Evolutionary conservation across 176 grass and related monocot genomes (phyloP).

Genomic region (Paspalum vaginatum): DNA sequence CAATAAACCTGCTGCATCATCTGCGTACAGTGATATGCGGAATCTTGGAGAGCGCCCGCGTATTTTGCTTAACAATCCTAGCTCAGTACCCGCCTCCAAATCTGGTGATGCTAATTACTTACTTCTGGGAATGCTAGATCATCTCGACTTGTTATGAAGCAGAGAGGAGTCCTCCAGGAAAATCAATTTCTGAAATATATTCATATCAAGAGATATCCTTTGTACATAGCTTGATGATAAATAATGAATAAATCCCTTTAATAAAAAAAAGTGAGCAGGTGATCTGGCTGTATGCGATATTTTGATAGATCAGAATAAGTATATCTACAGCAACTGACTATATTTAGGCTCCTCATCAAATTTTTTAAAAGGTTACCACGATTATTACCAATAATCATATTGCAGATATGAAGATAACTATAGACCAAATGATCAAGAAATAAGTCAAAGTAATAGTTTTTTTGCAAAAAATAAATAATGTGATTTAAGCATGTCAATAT

Average conservation of each 20-base stretch:
- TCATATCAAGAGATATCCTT: not conserved
- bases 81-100: no score
- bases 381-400: no score
- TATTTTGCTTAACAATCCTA: no score
- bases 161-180: conserved; percentile 20
- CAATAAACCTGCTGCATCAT: no score
- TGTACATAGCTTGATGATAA: not conserved
- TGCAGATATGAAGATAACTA: no score
- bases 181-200: not conserved
- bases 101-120: conserved; percentile 1
- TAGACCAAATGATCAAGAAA: not conserved
- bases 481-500: no score
- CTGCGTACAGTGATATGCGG: no score
- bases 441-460: not conserved
- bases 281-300: not conserved
- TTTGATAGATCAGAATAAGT: not conserved
- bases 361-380: no score
- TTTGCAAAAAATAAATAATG: not conserved
- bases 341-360: no score
- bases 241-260: not conserved
- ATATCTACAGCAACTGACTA: not conserved
- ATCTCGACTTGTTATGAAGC: no score
- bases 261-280: not conserved
- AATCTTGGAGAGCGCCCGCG: no score
- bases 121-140: not conserved